Base-by-base conservation (phyloP, 225 moss, liverwort and hornwort species). In the Antitrichia curtipendula region DNA sequence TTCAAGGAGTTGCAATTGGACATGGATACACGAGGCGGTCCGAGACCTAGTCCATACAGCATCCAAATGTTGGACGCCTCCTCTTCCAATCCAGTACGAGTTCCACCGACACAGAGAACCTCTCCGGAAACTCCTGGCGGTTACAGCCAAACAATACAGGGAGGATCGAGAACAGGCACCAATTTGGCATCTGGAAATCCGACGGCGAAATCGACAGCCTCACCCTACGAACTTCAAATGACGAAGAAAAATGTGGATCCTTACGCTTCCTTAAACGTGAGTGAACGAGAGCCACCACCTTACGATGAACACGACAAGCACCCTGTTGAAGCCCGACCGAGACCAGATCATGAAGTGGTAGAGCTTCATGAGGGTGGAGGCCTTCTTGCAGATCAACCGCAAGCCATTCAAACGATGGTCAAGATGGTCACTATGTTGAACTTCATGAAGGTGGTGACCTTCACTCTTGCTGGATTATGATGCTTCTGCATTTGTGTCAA, bases 381-480 rank as follows among this genome's bases (percentile, higher is more conserved):
- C 32, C 24, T 73, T 27, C 74, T 88, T 70, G 64, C 79, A 45
- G 89, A 92, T 71, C 94, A 91, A 79, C 94, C 94, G 15, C 90
- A 95, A 86, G 95, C 95, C 14, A 85, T 99, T 86, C 94, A 95
- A 71, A 93, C 96, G 15, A 97, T 97, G 95, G 95, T 99, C 83
- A 97, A 96, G 91, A 96, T 99, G 97, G 96, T 99, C 71, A 92
- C 97, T 11, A 97, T 99, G 99, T 92, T 99, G 88, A 99, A 99
- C 65, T 99, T 99, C 87, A 99, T 99, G 99, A 99, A 99, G 95
- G 99, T 91, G 73, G 72, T 77, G 20, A 18, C 25, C 47, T 84
- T 59, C 29, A 77, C 43, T 49, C 40, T 75, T 31, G 70, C 36
- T 89, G 53, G 16, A 56, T 22, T 87, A 61, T 63, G 34, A 54